These are phyloP conservation scores for Fusarium cicatricum DNA, from an alignment of 2,329 filamentous ascomycete species.

Conservation along the genomic window DNA sequence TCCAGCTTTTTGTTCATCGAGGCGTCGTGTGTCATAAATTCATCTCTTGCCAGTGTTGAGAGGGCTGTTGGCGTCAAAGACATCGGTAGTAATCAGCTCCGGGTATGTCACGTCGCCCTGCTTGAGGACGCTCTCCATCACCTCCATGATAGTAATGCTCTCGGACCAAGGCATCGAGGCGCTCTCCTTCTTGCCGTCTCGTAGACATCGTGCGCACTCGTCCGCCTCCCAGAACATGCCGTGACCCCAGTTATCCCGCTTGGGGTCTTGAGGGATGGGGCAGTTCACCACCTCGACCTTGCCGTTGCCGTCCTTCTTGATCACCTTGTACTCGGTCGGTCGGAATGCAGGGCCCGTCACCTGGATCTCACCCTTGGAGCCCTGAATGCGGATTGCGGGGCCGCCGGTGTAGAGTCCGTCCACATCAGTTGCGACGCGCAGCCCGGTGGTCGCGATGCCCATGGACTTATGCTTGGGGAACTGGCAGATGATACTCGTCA, in stretches of 20 bases:
- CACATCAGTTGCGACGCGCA: conserved; percentile 69
- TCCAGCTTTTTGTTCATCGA: background rate
- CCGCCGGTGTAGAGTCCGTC: conserved; percentile 66
- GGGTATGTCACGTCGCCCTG: conserved; percentile 64
- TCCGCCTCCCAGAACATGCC: conserved; percentile 93
- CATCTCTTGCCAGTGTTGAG: conserved; percentile 63
- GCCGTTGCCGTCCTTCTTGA: conserved; percentile 60
- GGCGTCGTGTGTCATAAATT: conserved; percentile 7
- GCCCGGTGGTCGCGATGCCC: conserved; percentile 73
- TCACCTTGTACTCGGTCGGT: conserved; percentile 71
- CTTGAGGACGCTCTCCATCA: conserved; percentile 64
- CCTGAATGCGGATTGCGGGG: conserved; percentile 81
- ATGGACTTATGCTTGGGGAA: conserved; percentile 76
- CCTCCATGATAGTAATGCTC: conserved; percentile 85
- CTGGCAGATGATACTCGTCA: conserved; percentile 77
- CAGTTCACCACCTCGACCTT: conserved; percentile 61
- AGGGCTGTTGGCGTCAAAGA: conserved; percentile 67
- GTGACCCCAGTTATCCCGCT: conserved; percentile 65
- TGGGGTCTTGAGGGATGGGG: conserved; percentile 60
- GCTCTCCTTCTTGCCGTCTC: conserved; percentile 81
- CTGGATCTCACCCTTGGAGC: conserved; percentile 82
- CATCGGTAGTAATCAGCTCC: conserved; percentile 63
- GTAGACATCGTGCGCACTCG: conserved; percentile 76
- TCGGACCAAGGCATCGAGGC: conserved; percentile 74
- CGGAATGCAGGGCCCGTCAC: conserved; percentile 76